phyloP scores from a whole-genome alignment of 2,329 filamentous ascomycete genomes.

The Cercospora citrullina region DNA sequence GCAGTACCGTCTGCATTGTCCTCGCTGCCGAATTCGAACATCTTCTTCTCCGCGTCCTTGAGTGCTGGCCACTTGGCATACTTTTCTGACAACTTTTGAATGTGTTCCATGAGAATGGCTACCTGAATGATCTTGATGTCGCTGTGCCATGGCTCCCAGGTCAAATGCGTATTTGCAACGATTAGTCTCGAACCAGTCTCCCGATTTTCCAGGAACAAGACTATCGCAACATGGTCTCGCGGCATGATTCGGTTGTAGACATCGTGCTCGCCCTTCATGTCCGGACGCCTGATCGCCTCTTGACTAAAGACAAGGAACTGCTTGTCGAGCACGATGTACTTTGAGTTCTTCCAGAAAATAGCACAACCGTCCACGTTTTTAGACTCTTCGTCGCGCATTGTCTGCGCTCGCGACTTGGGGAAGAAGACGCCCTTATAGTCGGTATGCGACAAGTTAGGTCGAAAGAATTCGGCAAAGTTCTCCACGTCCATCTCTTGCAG shows the following conservation, averaged over 20 bases:
- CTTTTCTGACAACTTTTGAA: conserved; percentile 81
- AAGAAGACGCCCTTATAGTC: conserved; percentile 95
- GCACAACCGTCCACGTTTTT: conserved; percentile 93
- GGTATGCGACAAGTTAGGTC: conserved; percentile 77
- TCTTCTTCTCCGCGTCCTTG: conserved; percentile 66
- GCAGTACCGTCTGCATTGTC: conserved; percentile 53
- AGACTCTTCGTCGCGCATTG: conserved; percentile 86
- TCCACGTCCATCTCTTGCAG: conserved; percentile 92
- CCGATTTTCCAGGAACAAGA: conserved; percentile 90
- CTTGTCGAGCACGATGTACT: conserved; percentile 92
- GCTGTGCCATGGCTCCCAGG: conserved; percentile 86
- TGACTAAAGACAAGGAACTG: conserved; percentile 89
- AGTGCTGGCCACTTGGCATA: conserved; percentile 78
- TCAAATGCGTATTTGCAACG: conserved; percentile 89
- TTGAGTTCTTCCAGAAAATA: conserved; percentile 93
- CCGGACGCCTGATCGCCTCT: conserved; percentile 88
- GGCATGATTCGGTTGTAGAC: conserved; percentile 99
- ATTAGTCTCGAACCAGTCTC: conserved; percentile 87
- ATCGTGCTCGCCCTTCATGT: conserved; percentile 96
- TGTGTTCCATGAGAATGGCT: conserved; percentile 89
- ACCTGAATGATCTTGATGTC: conserved; percentile 98
- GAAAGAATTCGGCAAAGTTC: conserved; percentile 88
- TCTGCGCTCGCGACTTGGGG: conserved; percentile 85
- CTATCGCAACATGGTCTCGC: conserved; percentile 92
- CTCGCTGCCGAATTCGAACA: conserved; percentile 51